Percentiles rank a stretch among this genome's conserved stretches.
Conservation (phyloP, 495 filamentous ascomycete genomes). For the Penicillium silybi region DNA sequence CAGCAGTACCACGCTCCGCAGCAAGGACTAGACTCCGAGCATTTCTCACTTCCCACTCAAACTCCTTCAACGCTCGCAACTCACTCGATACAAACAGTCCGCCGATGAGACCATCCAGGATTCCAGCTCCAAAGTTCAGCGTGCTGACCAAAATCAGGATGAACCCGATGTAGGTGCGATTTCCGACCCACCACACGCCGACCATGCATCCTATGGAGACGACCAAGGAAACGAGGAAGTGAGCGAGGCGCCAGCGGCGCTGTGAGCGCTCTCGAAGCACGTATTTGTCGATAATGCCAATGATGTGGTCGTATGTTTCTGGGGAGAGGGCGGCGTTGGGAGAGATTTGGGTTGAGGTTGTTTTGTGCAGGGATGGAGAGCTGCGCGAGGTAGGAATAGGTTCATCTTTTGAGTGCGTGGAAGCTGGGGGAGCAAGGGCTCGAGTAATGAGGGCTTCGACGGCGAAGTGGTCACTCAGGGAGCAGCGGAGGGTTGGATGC, state of each 20-base stretch:
- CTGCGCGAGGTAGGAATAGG: not conserved
- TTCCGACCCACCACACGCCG: conserved; percentile 79
- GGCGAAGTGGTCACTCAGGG: conserved; percentile 90
- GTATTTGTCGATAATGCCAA: conserved; percentile 64
- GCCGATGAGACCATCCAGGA: conserved; percentile 80
- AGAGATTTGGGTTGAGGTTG: conserved; percentile 15
- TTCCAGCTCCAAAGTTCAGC: conserved; percentile 68
- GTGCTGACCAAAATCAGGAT: conserved; percentile 74
- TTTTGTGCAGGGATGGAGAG: conserved; percentile 14
- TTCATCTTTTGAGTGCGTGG: not conserved
- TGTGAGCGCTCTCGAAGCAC: conserved; percentile 63
- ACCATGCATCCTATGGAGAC: conserved; percentile 68
- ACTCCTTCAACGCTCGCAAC: conserved; percentile 81
- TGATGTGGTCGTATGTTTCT: conserved; percentile 67
- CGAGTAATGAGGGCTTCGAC: conserved; percentile 50
- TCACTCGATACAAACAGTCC: conserved; percentile 82
- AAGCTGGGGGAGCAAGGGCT: not conserved
- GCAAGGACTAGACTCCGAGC: conserved; percentile 42
- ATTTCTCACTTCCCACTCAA: conserved; percentile 87
- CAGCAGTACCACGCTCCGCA: conserved; percentile 8
- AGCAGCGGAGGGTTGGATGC: conserved; percentile 77
- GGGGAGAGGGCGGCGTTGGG: conserved; percentile 40
- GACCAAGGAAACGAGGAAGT: conserved; percentile 65
- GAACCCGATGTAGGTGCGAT: conserved; percentile 69
- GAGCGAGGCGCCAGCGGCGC: conserved; percentile 61